Evolutionary conservation across 1,284 basidiomycete genomes (phyloP), one percentile per base, ranked within the genome.

Genomic region (Cystobasidium pallidum): DNA sequence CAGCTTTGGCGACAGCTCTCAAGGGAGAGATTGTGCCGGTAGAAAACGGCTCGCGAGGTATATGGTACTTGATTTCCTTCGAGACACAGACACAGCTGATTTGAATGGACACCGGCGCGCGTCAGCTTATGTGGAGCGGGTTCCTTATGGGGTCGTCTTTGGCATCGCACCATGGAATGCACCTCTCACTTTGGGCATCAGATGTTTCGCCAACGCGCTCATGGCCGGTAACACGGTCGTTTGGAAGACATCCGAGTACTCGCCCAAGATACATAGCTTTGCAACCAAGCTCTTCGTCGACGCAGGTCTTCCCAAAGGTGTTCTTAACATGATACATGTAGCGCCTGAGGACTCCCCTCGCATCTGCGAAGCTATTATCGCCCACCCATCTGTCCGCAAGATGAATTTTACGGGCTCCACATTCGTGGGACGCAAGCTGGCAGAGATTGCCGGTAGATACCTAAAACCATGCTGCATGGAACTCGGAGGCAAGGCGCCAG

Each of bases 261-360:
- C 75, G 15, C 79, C 79, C 8, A 75, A 76, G 4, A 78, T 77
- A 3, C 79, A 80, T 54, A 74, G 78, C 24, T 70, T 74, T 21
- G 71, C 81, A 1, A 79, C 79, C 0, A 76, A 81, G 70, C 43
- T 79, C 32, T 73, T 81, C 66, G 84, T 39, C 41, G 78, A 85
- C 75, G 87, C 87, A 2, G 88, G 88, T 1, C 78, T 89, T 1
- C 88, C 88, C 2, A 79, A 81, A 7, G 88, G 87, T 3, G 87
- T 88, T 1, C 76, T 89, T 21, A 87, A 87, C 74, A 84, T 86
- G 61, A 76, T 89, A 3, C 84, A 87, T 24, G 85, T 85, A 73
- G 84, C 85, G 0, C 81, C 82, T 11, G 79, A 85, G 49, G 82
- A 83, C 49, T 82, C 85, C 0, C 43, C 72, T 8, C 11, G 13